These are phyloP conservation scores for Kluyveromyces marxianus DNA, from an alignment of 1,139 yeast genomes.

Conservation along the genomic window DNA sequence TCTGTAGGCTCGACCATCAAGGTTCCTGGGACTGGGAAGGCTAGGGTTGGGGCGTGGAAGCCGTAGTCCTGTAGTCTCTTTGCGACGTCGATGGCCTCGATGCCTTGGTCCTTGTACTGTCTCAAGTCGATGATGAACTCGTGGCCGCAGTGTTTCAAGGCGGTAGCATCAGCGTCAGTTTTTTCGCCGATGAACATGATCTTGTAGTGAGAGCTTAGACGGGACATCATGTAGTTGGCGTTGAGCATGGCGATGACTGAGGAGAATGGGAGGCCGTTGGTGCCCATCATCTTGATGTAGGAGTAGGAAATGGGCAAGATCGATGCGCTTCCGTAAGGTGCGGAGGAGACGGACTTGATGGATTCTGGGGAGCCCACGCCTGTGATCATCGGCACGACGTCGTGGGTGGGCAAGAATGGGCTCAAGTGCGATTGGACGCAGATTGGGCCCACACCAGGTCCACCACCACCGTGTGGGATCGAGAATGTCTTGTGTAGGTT, in stretches of 20 bases:
- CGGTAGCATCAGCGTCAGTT: constrained; percentile 33
- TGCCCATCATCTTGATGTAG: constrained; percentile 90
- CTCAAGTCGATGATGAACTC: constrained; percentile 91
- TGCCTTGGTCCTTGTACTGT: constrained; percentile 70
- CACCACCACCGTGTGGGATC: constrained; percentile 98
- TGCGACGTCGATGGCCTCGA: constrained; percentile 95
- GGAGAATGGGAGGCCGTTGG: constrained; percentile 72
- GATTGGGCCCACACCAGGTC: constrained; percentile 98
- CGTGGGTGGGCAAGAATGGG: constrained; percentile 79
- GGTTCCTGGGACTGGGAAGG: constrained; percentile 97
- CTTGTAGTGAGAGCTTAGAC: constrained; percentile 61
- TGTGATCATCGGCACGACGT: constrained; percentile 47
- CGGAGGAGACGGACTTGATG: constrained; percentile 77
- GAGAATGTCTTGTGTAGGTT: constrained; percentile 96
- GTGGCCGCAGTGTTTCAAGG: constrained; percentile 83
- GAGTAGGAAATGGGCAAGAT: constrained; percentile 91
- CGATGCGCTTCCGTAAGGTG: constrained; percentile 93
- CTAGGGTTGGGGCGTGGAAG: constrained; percentile 98
- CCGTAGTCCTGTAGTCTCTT: constrained; percentile 96
- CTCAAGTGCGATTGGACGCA: constrained; percentile 81
- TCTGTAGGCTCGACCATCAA: constrained; percentile 98
- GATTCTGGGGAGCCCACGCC: constrained; percentile 41
- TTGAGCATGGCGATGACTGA: constrained; percentile 86
- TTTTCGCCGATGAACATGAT: constrained; percentile 58
- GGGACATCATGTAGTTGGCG: constrained; percentile 89